Evolutionary conservation across 148 eudicot species (phyloP).

Genomic region (Amaranthus hypochondriacus): DNA sequence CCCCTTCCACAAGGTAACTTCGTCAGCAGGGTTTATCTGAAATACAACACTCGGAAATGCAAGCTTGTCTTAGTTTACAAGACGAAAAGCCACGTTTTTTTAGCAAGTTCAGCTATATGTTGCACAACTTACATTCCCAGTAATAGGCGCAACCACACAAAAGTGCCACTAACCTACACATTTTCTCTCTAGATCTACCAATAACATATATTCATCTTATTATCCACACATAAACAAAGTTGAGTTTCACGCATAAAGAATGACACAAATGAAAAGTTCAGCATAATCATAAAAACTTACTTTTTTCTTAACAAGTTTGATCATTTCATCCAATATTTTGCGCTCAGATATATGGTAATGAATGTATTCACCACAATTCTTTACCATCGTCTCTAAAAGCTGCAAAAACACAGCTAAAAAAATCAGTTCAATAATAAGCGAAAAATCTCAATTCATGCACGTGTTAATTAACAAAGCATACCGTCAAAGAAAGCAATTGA

Average conservation of each 20-base stretch:
- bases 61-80: neutral
- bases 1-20: neutral
- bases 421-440: conserved; percentile 8
- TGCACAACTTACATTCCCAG: neutral
- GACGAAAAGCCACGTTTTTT: too few species aligned
- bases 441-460: neutral
- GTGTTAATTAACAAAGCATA: conserved; percentile 19
- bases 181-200: neutral
- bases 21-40: neutral
- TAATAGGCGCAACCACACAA: neutral
- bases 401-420: conserved; percentile 18
- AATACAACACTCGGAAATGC: neutral
- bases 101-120: neutral
- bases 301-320: conserved; percentile 87
- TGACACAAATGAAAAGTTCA: neutral
- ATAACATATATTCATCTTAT: too few species aligned
- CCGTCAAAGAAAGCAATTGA: conserved; percentile 91
- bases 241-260: neutral
- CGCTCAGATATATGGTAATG: conserved; percentile 75
- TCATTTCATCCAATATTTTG: conserved; percentile 74
- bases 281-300: conserved; percentile 22
- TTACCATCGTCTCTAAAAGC: conserved; percentile 97
- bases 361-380: conserved; percentile 88
- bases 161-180: neutral
- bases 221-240: too few species aligned